Conservation (phyloP, 148 eudicot genomes). For the Arbutus unedo region DNA sequence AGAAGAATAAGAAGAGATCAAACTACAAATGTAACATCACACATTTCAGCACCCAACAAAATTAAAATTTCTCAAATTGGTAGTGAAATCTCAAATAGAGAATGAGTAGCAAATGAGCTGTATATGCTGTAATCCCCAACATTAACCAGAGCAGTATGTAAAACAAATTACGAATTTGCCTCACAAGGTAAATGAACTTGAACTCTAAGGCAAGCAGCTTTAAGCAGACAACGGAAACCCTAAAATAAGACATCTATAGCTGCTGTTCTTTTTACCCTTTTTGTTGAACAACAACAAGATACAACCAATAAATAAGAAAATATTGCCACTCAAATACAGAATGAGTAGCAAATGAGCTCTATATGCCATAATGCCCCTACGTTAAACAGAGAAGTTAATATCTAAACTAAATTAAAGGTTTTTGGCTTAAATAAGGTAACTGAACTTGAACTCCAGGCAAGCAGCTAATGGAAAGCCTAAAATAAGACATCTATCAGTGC, state of each 20-base stretch:
- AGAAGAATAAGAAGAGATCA: slow-evolving; percentile 1
- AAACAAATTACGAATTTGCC: neutral
- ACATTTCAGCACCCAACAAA: neutral
- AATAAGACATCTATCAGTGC: neutral
- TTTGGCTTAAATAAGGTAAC: neutral
- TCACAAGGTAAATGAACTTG: neutral
- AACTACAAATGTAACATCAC: neutral
- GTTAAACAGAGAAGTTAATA: neutral
- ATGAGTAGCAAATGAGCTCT: neutral
- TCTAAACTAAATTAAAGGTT: neutral
- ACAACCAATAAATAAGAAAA: no score
- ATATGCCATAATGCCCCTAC: neutral
- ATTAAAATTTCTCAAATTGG: neutral
- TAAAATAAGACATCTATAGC: neutral
- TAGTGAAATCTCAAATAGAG: neutral
- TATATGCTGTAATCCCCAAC: neutral
- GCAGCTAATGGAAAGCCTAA: neutral
- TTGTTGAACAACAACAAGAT: neutral
- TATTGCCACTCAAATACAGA: neutral
- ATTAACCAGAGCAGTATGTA: neutral
- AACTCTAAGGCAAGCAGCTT: neutral
- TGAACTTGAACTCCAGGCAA: neutral
- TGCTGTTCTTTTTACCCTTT: neutral
- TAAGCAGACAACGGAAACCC: neutral
- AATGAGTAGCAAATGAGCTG: neutral